Percentiles rank a stretch among this genome's conserved stretches.
phyloP scores from a whole-genome alignment of 2,329 filamentous ascomycete species.

The Sporothrix brasiliensis region DNA sequence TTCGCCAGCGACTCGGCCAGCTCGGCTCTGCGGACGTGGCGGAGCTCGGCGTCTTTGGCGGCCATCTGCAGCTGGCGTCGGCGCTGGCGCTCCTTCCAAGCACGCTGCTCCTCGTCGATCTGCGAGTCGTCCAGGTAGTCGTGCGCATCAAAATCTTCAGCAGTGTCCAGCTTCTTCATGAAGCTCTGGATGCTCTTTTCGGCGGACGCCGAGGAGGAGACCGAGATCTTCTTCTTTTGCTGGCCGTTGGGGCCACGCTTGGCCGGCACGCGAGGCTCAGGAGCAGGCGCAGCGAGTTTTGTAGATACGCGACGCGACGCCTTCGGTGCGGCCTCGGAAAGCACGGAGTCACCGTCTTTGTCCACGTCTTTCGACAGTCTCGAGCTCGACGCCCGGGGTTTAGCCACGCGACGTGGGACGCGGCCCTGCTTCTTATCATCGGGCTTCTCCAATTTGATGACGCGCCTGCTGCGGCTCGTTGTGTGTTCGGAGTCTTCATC shows the following conservation, averaged over 20 bases:
- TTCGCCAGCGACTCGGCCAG: slow-evolving; percentile 60
- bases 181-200: slow-evolving; percentile 69
- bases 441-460: slow-evolving; percentile 38
- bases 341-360: slow-evolving; percentile 50
- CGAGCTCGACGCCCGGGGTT: slow-evolving; percentile 33
- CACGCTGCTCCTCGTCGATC: slow-evolving; percentile 49
- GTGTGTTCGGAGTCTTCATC: slow-evolving; percentile 33
- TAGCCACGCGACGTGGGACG: slow-evolving; percentile 31
- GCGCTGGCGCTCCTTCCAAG: slow-evolving; percentile 59
- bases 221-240: slow-evolving; percentile 53
- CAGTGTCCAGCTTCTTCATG: slow-evolving; percentile 53
- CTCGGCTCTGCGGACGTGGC: slow-evolving; percentile 64
- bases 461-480: slow-evolving; percentile 27
- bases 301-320: slow-evolving; percentile 54
- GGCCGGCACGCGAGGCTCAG: slow-evolving; percentile 51
- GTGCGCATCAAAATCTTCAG: slow-evolving; percentile 28
- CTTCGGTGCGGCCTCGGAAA: slow-evolving; percentile 45
- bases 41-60: slow-evolving; percentile 60
- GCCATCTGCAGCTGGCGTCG: slow-evolving; percentile 73
- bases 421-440: slow-evolving; percentile 34
- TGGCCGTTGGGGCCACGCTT: slow-evolving; percentile 65
- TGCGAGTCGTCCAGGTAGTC: slow-evolving; percentile 49
- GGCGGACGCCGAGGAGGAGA: slow-evolving; percentile 44
- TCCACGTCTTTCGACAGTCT: slow-evolving; percentile 54
- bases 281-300: slow-evolving; percentile 48